These are phyloP conservation scores for Lachancea sp. DNA, from an alignment of 805 yeast genomes.

Conservation along the genomic window DNA sequence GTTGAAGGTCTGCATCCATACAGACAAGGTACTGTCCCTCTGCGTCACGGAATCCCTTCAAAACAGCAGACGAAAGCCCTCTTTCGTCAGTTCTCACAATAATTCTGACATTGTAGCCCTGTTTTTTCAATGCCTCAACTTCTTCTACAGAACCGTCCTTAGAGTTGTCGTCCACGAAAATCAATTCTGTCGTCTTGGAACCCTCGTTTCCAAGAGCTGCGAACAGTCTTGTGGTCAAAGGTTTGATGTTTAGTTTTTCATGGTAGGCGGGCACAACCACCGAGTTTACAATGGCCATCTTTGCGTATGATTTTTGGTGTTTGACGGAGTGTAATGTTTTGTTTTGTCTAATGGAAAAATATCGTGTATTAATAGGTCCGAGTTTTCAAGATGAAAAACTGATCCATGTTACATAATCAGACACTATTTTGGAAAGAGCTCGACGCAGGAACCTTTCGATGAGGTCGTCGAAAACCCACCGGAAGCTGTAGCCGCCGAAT, in stretches of 20 bases:
- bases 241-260: constrained; percentile 43
- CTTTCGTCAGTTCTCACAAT: constrained; percentile 46
- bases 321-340: not conserved
- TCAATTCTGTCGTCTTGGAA: constrained; percentile 40
- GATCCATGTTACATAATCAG: not conserved
- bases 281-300: constrained; percentile 35
- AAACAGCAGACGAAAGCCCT: constrained; percentile 45
- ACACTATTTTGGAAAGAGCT: not conserved
- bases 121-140: constrained; percentile 38
- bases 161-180: constrained; percentile 47
- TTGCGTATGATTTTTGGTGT: not conserved
- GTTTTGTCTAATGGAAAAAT: too few relatives aligned
- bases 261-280: constrained; percentile 48
- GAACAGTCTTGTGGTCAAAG: constrained; percentile 42
- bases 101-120: constrained; percentile 43
- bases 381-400: not conserved
- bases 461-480: too few relatives aligned
- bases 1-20: constrained; percentile 51
- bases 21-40: constrained; percentile 43
- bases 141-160: constrained; percentile 48
- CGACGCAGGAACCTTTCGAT: too few relatives aligned
- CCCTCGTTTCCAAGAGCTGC: constrained; percentile 42
- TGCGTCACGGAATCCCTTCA: constrained; percentile 42
- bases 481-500: too few relatives aligned
- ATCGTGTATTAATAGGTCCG: not conserved